Conservation (phyloP, 495 filamentous ascomycete genomes). For the Letharia columbiana region DNA sequence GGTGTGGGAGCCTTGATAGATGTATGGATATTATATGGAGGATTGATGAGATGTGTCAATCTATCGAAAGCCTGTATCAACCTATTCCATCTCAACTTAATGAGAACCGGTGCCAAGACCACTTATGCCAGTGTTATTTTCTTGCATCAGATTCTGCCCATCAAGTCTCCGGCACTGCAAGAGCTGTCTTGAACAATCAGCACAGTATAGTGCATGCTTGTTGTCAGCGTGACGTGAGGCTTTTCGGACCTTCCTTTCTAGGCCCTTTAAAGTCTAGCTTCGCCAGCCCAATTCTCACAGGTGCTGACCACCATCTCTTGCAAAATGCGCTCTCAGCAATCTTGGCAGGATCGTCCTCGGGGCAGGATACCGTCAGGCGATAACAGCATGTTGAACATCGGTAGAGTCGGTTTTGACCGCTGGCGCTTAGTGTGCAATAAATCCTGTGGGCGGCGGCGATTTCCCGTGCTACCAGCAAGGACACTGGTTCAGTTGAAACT, state of each 20-base stretch:
- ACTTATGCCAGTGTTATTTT: background rate
- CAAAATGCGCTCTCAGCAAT: background rate
- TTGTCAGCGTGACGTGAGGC: too few species aligned
- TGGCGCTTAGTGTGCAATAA: background rate
- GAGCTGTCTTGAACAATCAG: too few species aligned
- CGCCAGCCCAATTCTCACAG: background rate
- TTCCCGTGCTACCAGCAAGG: background rate
- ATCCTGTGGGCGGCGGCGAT: background rate
- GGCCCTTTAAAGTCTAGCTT: too few species aligned
- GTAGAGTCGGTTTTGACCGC: background rate
- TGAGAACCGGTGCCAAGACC: background rate
- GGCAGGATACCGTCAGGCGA: background rate
- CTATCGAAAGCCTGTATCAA: too few species aligned
- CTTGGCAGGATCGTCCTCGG: background rate
- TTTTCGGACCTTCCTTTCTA: too few species aligned
- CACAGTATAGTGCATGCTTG: too few species aligned
- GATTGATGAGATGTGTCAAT: too few species aligned
- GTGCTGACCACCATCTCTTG: background rate
- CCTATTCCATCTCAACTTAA: background rate
- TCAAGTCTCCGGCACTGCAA: too few species aligned
- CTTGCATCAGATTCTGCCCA: too few species aligned
- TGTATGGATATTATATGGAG: too few species aligned
- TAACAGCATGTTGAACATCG: background rate
- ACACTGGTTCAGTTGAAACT: background rate
- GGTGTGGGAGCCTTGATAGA: too few species aligned